phyloP scores from a whole-genome alignment of 257 asterid species.

The Petunia secreta region DNA sequence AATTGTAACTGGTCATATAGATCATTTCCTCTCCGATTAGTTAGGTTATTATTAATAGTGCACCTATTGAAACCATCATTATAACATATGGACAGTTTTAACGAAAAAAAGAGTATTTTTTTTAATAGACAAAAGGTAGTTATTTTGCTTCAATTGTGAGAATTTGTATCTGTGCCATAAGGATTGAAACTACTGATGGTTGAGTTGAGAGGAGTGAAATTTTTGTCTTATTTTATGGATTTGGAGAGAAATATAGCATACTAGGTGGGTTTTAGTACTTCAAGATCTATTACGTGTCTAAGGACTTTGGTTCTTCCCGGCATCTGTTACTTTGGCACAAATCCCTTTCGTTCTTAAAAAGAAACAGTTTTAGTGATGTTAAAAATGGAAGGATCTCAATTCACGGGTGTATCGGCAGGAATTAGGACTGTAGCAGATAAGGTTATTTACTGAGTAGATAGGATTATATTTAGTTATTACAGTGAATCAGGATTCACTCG shows the following conservation, averaged over 20 bases:
- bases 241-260: background rate
- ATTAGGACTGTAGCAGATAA: too few species aligned
- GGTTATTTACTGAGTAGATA: background rate
- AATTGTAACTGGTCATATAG: too few species aligned
- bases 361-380: background rate
- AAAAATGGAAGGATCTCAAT: background rate
- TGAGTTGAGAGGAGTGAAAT: background rate
- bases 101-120: background rate
- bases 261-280: background rate
- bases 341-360: background rate
- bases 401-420: background rate
- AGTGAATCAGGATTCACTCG: constrained; percentile 9
- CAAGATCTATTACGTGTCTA: background rate
- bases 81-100: background rate
- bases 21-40: too few species aligned
- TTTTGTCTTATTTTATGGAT: background rate
- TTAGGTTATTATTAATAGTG: background rate
- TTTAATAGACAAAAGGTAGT: background rate
- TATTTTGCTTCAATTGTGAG: background rate
- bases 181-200: background rate
- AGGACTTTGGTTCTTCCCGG: background rate
- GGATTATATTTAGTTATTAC: background rate
- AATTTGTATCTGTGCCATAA: background rate
- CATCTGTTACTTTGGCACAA: background rate
- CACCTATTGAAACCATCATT: background rate